Base-by-base conservation (phyloP, 805 yeast species). In the Cyberlindnera saturnus region DNA sequence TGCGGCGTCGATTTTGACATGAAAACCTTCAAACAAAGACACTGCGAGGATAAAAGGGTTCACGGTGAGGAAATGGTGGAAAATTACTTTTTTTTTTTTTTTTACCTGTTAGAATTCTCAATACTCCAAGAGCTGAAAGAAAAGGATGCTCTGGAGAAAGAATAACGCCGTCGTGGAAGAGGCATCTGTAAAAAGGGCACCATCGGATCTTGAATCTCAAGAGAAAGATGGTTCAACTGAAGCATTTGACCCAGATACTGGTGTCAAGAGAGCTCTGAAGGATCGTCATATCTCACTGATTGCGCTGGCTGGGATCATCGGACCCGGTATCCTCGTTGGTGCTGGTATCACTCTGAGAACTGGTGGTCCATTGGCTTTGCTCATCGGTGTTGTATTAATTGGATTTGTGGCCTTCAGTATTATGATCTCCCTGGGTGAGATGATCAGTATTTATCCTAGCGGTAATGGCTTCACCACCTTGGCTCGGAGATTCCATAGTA, bases 361-460 rank as follows among this genome's bases (percentile, higher is more conserved):
- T 31, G 77, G 77, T 44, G 79, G 79, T 2, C 81, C 83, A 0
- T 74, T 74, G 34, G 74, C 77, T 46, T 53, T 78, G 40, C 39
- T 63, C 8, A 55, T 75, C 9, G 63, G 70, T 16, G 79, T 77
- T 51, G 69, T 73, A 1, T 55, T 77, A 32, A 74, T 78, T 44
- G 82, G 81, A 9, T 43, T 77, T 9, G 56, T 77, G 26, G 82
- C 81, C 0, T 65, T 75, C 29, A 59, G 75, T 11, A 73, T 78
- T 74, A 74, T 78, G 74, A 69, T 69, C 38, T 66, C 75, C n/a
- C 62, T 78, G 41, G 83, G 82, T 30, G 84, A 78, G 50, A 61
- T 78, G 50, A 69, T 78, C 29, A 71, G 81, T 3, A 56, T 70
- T 17, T 75, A 73, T 44, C 82, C 81, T 23, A 67, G 73, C 42